Evolutionary conservation across 139 green algal species (phyloP), one percentile per base, ranked within the genome.

Genomic region (Picochlorum sp.): DNA sequence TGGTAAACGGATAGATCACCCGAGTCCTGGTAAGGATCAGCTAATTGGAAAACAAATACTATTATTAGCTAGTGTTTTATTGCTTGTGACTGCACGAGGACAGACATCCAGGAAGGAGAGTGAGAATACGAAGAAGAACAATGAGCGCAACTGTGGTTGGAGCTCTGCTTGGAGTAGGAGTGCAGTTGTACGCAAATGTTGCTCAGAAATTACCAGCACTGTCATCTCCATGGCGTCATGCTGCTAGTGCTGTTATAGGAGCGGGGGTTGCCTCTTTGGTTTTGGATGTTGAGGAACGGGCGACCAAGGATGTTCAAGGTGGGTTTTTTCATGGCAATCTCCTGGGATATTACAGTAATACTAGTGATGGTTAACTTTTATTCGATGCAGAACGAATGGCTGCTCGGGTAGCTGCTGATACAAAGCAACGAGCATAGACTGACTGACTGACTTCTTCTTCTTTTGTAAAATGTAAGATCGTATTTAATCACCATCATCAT

Each of bases 131-230:
- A 28, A 28, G 24, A 28, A 28, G 24, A 28, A 28, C 6, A 18
- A 71, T 71, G 65, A 13, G 55, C n/a, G 10, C 55, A 28, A 16
- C 65, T 11, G 9, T 52, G 20, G 15, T 66, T 24, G 77, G 77
- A n/a, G 72, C 71, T 7, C 6, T 58, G 13, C 26, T 82, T 11
- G 77, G 77, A 4, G 56, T 84, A 18, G 68, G 67, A 23, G 60
- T 72, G 62, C 78, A 85, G 66, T 31, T 86, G 14, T 86, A 88
- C 64, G 72, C 67, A 30, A 86, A 86, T 49, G 81, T 76, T n/a
- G 63, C 88, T 38, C 62, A 77, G 30, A 86, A 86, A 65, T 65
- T 86, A 26, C 80, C 80, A 26, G 50, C 84, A 28, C 75, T 87
- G 71, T 71, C 73, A 9, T 59, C 76, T 41, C 80, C 76, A 6